Base-by-base conservation (phyloP, 2,329 filamentous ascomycete species). In the Knoxdaviesia proteae region DNA sequence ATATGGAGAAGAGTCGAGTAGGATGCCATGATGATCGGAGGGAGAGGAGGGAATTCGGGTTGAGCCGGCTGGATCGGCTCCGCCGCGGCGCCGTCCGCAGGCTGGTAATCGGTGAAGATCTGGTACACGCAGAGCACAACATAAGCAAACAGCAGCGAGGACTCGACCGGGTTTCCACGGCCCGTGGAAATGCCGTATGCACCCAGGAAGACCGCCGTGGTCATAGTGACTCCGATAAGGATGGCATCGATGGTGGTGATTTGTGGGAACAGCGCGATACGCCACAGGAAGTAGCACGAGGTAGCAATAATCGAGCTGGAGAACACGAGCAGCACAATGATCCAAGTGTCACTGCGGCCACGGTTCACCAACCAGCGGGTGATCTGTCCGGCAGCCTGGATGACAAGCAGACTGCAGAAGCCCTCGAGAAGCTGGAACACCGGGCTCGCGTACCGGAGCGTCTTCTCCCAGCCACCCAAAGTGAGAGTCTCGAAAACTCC, bases 91-190 rank as follows among this genome's bases (percentile, higher is more conserved):
- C 70, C 65, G n/a, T 71, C 75, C 11, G 71, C 60, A 3, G 90
- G 86, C 50, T 88, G 75, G 61, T 96, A 96, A 61, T 98, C 90
- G 53, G 90, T 98, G 60, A 96, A 96, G 58, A 96, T 96, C 60
- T 98, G 90, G 63, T 96, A 98, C 55, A 96, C 82, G 64, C 88
- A 96, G 48, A 98, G 77, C n/a, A 94, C 90, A 47, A 94, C 76
- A 60, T 98, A 98, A 53, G 90, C 88, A 48, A 98, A 96, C 45
- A 98, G 71, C 7, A 98, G 67, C 29, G 88, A 94, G 50, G 84
- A 93, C 61, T 98, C 88, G 43, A 96, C 82, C 2, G 88, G 84
- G 53, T 94, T 98, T 47, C 90, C 90, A 52, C 87, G 78, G 2
- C 88, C 88, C 53, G 84, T 94, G 47, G 82, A 83, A 51, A 96